Percentiles rank a stretch among this genome's conserved stretches.
phyloP scores from a whole-genome alignment of 768 basidiomycete species.

The Tulasnella calospora region DNA sequence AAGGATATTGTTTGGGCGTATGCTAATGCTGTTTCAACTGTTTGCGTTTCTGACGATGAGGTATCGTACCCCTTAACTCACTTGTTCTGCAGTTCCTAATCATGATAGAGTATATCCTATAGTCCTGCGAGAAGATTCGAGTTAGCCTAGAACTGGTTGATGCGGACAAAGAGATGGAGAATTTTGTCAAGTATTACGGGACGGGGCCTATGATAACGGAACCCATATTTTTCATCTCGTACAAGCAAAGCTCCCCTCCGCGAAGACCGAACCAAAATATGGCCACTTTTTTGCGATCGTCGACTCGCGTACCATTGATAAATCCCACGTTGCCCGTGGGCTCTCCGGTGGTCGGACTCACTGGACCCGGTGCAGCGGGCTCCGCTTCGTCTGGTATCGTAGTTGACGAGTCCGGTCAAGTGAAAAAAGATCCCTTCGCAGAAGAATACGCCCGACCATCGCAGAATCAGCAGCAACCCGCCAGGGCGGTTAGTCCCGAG shows the following conservation, averaged over 20 bases:
- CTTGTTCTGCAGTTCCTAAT: background rate
- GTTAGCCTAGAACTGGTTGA: slow-evolving; percentile 85
- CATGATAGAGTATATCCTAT: background rate
- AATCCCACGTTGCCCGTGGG: slow-evolving; percentile 36
- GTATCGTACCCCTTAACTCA: slow-evolving; percentile 42
- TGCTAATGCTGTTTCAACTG: slow-evolving; percentile 89
- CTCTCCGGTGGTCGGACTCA: slow-evolving; percentile 34
- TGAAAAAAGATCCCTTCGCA: too few relatives aligned
- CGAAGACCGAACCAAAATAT: slow-evolving; percentile 51
- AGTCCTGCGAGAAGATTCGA: slow-evolving; percentile 91
- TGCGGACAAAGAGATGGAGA: slow-evolving; percentile 78
- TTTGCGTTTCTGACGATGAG: slow-evolving; percentile 94
- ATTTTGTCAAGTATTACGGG: slow-evolving; percentile 82
- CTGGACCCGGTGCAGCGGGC: slow-evolving; percentile 34
- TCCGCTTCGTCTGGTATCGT: background rate
- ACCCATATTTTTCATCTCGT: slow-evolving; percentile 68
- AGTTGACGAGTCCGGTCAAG: too few relatives aligned
- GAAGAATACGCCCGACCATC: too few relatives aligned
- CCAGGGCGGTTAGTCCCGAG: background rate
- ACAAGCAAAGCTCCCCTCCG: slow-evolving; percentile 50
- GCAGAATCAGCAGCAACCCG: background rate
- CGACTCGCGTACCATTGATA: slow-evolving; percentile 37
- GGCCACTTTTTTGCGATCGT: slow-evolving; percentile 49
- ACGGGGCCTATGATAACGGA: slow-evolving; percentile 87
- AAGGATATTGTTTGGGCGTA: slow-evolving; percentile 96